Evolutionary conservation across 768 basidiomycete genomes (phyloP), one percentile per base, ranked within the genome.

Genomic region (Phanerochaete sordida): DNA sequence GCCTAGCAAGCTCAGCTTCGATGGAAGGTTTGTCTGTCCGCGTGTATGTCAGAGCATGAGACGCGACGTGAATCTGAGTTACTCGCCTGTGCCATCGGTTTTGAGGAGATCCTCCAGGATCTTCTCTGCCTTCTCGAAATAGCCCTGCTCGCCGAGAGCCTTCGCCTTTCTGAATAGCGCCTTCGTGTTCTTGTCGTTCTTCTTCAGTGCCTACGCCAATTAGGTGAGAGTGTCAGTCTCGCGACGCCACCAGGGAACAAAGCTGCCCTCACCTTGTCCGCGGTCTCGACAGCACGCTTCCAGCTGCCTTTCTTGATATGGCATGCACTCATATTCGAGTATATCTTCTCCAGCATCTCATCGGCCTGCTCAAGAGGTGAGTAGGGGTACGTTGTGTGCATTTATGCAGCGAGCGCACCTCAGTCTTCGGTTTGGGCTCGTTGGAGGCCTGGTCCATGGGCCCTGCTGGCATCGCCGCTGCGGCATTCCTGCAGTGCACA

Each of bases 271-370:
- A 81, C 91, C 80, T 93, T 89, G 65, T 93, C 85, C 24, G 92
- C 90, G n/a, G 90, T 86, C 65, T 93, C 90, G 54, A 83, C 70
- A 0, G 86, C 88, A 15, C 92, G 84, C 67, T 84, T 83, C 88
- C 88, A 94, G 68, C 91, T 94, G 49, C 78, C 77, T 52, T 84
- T 84, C 73, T 91, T 92, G 67, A 93, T 74, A 69, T 93, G 90
- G 65, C 90, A 91, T 5, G 90, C 90, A 2, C 87, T 84, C 88
- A 91, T 89, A 58, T 94, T 94, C 3, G 89, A 83, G 63, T 93
- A 90, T 48, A 93, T 84, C 75, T 89, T 93, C 73, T 90, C 90
- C 21, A 91, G 71, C 39, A 92, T 78, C 11, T 85, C 76, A 69
- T 93, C 92, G 21, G 85, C 79, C 91, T 93, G 50, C 19, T 19